A percentile compares a stretch with the other conserved stretches of the same genome.
Conservation (phyloP, 177 flowering plant genomes). For the Vitis hybrid region DNA sequence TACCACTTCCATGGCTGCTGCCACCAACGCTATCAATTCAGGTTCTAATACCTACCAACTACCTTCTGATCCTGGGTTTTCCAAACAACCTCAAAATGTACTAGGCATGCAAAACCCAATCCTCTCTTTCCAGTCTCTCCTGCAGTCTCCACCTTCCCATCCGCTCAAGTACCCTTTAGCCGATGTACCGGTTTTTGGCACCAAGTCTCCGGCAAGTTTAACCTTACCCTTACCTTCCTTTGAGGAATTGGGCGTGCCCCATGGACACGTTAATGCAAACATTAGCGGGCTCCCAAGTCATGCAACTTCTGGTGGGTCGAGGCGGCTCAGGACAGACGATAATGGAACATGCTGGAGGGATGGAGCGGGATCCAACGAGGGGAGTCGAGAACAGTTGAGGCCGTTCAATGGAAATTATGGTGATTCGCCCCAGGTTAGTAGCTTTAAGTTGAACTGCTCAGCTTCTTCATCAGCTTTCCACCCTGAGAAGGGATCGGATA, state of each 20-base stretch:
- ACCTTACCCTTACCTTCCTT: conserved; percentile 1
- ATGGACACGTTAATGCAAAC: conserved; percentile 12
- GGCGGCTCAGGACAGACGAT: neutral
- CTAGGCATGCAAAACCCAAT: conserved; percentile 34
- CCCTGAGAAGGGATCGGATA: conserved; percentile 49
- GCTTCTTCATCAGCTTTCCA: conserved; percentile 39
- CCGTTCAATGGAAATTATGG: conserved; percentile 16
- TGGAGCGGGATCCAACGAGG: conserved; percentile 2
- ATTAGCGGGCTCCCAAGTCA: conserved; percentile 11
- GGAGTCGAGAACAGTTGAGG: conserved; percentile 15
- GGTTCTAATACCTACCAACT: conserved; percentile 19
- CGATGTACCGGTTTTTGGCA: conserved; percentile 1
- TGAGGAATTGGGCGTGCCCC: conserved; percentile 22
- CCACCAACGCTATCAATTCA: conserved; percentile 7
- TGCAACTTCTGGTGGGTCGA: neutral
- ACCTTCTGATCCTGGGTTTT: conserved; percentile 28
- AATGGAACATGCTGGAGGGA: neutral
- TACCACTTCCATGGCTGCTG: conserved; percentile 10
- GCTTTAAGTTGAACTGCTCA: conserved; percentile 46
- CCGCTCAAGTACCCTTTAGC: conserved; percentile 1
- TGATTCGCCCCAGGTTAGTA: neutral
- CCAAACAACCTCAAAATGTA: conserved; percentile 17
- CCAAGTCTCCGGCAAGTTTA: conserved; percentile 6
- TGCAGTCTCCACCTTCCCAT: conserved; percentile 1
- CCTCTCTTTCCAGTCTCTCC: conserved; percentile 44